Conservation (phyloP, 176 grass and related monocot genomes). For the Musa beccarii region DNA sequence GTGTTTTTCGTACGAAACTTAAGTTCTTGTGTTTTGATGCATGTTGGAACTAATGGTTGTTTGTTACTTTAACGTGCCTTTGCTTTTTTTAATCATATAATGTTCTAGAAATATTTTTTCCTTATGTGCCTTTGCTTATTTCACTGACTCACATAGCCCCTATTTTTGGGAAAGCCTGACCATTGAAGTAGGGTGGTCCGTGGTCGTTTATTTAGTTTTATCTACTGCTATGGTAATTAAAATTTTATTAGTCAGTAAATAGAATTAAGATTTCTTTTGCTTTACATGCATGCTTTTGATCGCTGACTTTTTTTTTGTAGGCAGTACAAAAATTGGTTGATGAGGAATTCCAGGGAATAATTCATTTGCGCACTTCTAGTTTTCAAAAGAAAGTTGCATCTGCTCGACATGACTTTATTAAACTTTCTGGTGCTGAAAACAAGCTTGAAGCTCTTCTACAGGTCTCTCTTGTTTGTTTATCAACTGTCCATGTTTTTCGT, state of each 20-base stretch:
- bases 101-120: no score
- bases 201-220: no score
- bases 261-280: background rate
- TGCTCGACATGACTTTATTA: constrained; percentile 91
- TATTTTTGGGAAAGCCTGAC: no score
- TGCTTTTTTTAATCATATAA: no score
- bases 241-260: background rate
- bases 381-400: constrained; percentile 97
- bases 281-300: background rate
- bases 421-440: constrained; percentile 79
- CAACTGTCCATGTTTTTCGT: background rate
- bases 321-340: constrained; percentile 85
- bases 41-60: no score
- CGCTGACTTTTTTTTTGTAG: constrained; percentile 27
- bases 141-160: no score
- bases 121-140: no score
- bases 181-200: no score
- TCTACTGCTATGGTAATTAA: background rate
- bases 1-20: no score
- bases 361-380: constrained; percentile 75
- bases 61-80: no score
- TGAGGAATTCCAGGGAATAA: constrained; percentile 92
- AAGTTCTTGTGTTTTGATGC: no score
- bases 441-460: constrained; percentile 94
- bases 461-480: constrained; percentile 25